Base-by-base conservation (phyloP, 805 yeast genomes). In the Nadsonia fulvescens region DNA sequence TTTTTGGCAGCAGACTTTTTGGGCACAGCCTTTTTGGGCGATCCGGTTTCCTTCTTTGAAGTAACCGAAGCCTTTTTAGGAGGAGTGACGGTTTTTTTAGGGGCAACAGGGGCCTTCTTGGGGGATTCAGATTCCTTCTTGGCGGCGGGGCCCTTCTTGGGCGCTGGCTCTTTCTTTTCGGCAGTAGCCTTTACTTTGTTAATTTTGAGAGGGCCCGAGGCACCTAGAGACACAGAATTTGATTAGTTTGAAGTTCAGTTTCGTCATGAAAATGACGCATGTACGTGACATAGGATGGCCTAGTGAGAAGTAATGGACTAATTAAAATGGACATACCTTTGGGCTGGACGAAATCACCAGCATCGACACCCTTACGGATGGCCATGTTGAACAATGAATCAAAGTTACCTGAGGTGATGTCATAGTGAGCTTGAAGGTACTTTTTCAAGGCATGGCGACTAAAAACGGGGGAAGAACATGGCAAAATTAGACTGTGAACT, bases 371-470 rank as follows among this genome's bases (percentile, higher is more conserved):
- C 48, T 68, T 72, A 57, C 73, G 71, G 43, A 79, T 58, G 14
- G 93, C 89, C 14, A 38, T 32, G 46, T 79, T 79, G 61, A 81
- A 75, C 43, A 69, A 65, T 25, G 70, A 52, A 47, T 78, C 92
- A 44, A 79, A 79, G 48, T 61, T 71, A 27, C 62, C 30, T n/a
- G 75, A 58, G 24, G 61, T 59, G 38, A 66, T 54, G 37, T 70
- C 58, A 55, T 55, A 62, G 54, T 67, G 63, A 46, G 70, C 53
- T 52, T 63, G 69, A 37, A 81, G 70, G 52, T 68, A 77, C 53
- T 79, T 79, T 63, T 81, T 82, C 45, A 82, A 60, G 8, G 89
- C 86, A 49, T 75, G 86, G 51, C 93, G 83, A 41, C 82, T 65
- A 29, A n/a, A n/a, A n/a, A n/a, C n/a, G n/a, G 8, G 17, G 14